Evolutionary conservation across 352 stramenopile genomes (phyloP), one percentile per base, ranked within the genome.

Genomic region (Phytophthora melonis): DNA sequence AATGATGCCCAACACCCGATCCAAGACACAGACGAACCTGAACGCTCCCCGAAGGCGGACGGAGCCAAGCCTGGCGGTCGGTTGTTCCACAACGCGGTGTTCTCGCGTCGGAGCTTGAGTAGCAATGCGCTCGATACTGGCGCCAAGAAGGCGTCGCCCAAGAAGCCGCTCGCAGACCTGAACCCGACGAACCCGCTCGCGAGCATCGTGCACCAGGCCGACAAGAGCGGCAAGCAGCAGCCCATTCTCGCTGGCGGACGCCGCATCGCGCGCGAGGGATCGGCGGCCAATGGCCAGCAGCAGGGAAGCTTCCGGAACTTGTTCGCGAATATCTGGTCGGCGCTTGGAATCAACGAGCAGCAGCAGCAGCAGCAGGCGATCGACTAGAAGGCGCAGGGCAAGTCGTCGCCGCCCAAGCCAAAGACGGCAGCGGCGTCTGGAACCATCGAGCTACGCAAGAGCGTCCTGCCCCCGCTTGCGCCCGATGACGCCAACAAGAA

Each of bases 401-500:
- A 74, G 18, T 77, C 43, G 52, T 63, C 65, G 52, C 67, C 66
- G 13, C 11, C 55, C 3, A 86, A 80, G 58, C 30, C 49, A 3
- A 82, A 83, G 58, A 57, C 43, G 14, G 59, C 56, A 13, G 59
- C 60, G 57, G 79, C 41, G 82, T 79, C 32, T 34, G 30, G 30
- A 34, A 75, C 75, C 7, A 77, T 88, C 23, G 83, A 91, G 58
- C 68, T 89, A 9, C 79, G 84, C 63, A 88, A 85, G 74, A 93
- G 83, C 53, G 76, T 93, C 30, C 63, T 93, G 23, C 76, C 78
- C 25, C 83, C 83, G 3, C 27, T 74, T 6, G 68, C 47, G 6
- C 75, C 76, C 0, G 73, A 86, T 25, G 89, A 97, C 57, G 64
- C 72, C 3, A 89, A 84, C 49, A 97, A 96, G 67, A 97, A 97